Evolutionary conservation across 352 stramenopile species (phyloP).

Genomic region (Phytopythium ostracodes): DNA sequence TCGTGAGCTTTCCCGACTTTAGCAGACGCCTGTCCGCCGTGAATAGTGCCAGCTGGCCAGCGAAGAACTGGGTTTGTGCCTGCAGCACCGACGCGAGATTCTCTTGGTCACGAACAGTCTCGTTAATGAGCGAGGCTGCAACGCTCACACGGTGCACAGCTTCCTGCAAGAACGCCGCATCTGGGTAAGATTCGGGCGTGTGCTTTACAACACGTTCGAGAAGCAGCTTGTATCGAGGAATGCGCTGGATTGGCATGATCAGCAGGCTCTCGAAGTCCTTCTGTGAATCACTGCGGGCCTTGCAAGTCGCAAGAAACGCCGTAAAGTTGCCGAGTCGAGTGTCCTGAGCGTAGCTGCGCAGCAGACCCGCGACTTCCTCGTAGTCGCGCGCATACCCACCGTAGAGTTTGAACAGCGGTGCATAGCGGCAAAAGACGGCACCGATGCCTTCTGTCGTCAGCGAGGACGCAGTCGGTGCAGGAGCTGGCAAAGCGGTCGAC

Average conservation of each 20-base stretch:
- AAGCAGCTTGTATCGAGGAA: conserved; percentile 89
- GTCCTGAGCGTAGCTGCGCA: conserved; percentile 54
- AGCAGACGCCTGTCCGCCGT: conserved; percentile 58
- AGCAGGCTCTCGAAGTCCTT: conserved; percentile 84
- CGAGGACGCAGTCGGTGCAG: conserved; percentile 20
- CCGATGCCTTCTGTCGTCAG: conserved; percentile 43
- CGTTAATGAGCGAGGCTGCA: conserved; percentile 76
- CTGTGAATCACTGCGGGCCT: conserved; percentile 37
- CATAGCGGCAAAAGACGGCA: conserved; percentile 78
- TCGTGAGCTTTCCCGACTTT: conserved; percentile 65
- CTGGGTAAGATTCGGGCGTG: conserved; percentile 51
- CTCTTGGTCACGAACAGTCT: conserved; percentile 79
- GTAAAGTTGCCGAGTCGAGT: conserved; percentile 40
- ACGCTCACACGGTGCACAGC: conserved; percentile 54
- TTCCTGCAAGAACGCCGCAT: conserved; percentile 57
- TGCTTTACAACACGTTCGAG: conserved; percentile 75
- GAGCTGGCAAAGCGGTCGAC: conserved; percentile 3
- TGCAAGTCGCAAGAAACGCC: conserved; percentile 55
- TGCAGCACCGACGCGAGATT: conserved; percentile 76
- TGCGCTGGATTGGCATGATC: conserved; percentile 91
- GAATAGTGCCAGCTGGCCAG: conserved; percentile 63
- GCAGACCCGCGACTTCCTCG: conserved; percentile 58
- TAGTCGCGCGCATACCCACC: conserved; percentile 82
- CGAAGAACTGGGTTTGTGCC: conserved; percentile 78
- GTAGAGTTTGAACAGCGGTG: conserved; percentile 81